Evolutionary conservation across 805 yeast genomes (phyloP), one percentile per base, ranked within the genome.

Genomic region (Kodamaea neixiangensis): DNA sequence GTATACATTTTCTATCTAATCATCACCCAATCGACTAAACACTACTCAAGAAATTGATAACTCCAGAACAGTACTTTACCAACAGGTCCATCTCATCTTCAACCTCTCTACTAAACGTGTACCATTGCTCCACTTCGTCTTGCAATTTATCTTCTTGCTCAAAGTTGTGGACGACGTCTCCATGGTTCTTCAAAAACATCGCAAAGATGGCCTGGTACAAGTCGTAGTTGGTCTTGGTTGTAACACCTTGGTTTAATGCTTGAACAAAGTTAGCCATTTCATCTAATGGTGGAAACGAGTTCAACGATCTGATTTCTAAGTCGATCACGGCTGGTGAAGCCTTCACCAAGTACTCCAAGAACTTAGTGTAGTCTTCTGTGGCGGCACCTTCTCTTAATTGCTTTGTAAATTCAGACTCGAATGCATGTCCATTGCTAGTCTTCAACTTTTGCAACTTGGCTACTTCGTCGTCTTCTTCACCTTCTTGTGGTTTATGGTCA

Each of bases 261-360:
- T 74, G 68, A 11, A 91, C 73, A 57, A 93, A 90, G 54, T 73
- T 66, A 0, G 78, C 63, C 58, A 91, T 65, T 69, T 93, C 97
- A 9, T 61, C 58, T 59, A 81, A 80, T 13, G 96, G 96, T 17
- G 85, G 82, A 46, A 77, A 71, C 1, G 86, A 65, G 57, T 83
- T 79, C 55, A 94, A 67, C 2, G 97, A 86, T 60, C 96, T 83
- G 51, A 94, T 83, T 67, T 94, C 99, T 51, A 94, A 67, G 65
- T 94, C 98, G 20, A 90, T 77, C 2, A 80, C 69, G 1, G 97
- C 77, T 3, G 97, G 97, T 0, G 97, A 77, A 34, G 89, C 77
- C 2, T 64, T 62, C 7, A 83, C 72, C 29, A 94, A 64, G 59
- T 73, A 79, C 1, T 65, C 61, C 52, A 90, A 73, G 62, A 93